These are phyloP conservation scores for Paramecium sexaurelia DNA, from an alignment of 73 alveolate genomes.

Conservation along the genomic window DNA sequence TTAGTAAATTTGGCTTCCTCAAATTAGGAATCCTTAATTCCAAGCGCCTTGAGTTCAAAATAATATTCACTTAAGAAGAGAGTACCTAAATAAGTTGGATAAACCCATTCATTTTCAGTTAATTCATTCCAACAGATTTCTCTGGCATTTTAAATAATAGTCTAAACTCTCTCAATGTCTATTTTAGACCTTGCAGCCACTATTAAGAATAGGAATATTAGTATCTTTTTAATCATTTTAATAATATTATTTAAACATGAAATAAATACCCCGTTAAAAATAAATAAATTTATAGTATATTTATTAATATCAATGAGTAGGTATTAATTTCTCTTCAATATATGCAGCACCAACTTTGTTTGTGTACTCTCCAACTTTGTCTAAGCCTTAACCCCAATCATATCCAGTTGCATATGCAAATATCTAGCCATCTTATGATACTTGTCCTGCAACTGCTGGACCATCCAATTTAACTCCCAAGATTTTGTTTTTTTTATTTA, in stretches of 20 bases:
- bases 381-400: conserved; percentile 52
- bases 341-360: not conserved
- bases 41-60: conserved; percentile 38
- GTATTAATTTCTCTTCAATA: not conserved
- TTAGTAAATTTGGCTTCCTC: not conserved
- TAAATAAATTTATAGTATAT: not conserved
- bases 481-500: not conserved
- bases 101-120: conserved; percentile 19
- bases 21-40: not conserved
- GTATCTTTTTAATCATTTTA: not conserved
- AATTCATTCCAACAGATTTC: not conserved
- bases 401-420: conserved; percentile 55
- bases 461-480: not conserved
- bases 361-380: conserved; percentile 15
- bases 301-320: not conserved
- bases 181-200: not conserved
- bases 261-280: not conserved
- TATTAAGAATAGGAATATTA: not conserved
- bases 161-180: not conserved
- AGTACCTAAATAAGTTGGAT: conserved; percentile 54
- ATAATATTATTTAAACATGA: not conserved
- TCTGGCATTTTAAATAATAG: not conserved
- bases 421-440: conserved; percentile 24
- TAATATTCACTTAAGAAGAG: conserved; percentile 56
- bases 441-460: conserved; percentile 40